Evolutionary conservation across 106 monocot genomes (phyloP).

Genomic region (Dendrobium catenatum): DNA sequence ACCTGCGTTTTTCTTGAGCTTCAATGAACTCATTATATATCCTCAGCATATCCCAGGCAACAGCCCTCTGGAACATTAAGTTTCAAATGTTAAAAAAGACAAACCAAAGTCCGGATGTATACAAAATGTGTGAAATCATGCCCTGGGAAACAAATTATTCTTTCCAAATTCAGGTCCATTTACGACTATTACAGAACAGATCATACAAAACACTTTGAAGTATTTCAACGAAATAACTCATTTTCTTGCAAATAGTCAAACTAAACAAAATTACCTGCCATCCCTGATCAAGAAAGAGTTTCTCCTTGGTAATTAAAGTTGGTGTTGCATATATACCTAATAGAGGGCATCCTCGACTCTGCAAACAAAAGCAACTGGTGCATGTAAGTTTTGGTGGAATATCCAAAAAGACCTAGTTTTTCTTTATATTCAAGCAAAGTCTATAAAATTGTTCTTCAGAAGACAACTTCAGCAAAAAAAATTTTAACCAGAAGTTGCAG

Average conservation of each 20-base stretch:
- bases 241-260: neutral
- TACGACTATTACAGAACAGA: neutral
- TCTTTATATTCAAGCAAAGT: neutral
- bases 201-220: neutral
- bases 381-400: neutral
- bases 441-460: neutral
- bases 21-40: constrained; percentile 91
- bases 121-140: neutral
- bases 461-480: neutral
- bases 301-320: constrained; percentile 55
- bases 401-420: neutral
- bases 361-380: constrained; percentile 17
- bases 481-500: neutral
- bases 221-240: neutral
- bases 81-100: neutral
- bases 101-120: neutral
- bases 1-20: constrained; percentile 52
- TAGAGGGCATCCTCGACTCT: constrained; percentile 87
- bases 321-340: constrained; percentile 78
- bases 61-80: constrained; percentile 36
- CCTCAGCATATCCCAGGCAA: constrained; percentile 79
- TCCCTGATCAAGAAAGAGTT: constrained; percentile 70
- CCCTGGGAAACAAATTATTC: neutral
- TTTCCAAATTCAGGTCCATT: neutral
- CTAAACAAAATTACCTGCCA: constrained; percentile 48